Evolutionary conservation across 352 stramenopile genomes (phyloP).

Genomic region (Pythium brassicae): DNA sequence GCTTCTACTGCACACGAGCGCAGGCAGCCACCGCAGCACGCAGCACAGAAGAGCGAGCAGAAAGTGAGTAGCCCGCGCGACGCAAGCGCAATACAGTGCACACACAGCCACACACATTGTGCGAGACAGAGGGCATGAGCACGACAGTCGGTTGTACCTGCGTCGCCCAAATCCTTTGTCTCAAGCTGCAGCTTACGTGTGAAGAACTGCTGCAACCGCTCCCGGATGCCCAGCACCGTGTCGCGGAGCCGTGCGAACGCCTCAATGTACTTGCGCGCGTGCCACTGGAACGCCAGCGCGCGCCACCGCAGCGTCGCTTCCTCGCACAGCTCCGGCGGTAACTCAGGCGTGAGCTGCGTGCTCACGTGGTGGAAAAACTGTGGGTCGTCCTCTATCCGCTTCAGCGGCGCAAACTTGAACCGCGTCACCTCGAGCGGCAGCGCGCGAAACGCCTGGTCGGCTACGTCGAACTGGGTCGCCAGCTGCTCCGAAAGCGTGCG

Average conservation of each 20-base stretch:
- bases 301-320: slow-evolving; percentile 32
- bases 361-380: slow-evolving; percentile 13
- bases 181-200: slow-evolving; percentile 22
- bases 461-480: slow-evolving; percentile 36
- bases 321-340: slow-evolving; percentile 14
- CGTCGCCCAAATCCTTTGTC: slow-evolving; percentile 51
- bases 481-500: slow-evolving; percentile 44
- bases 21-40: neutral
- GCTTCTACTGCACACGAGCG: slow-evolving; percentile 62
- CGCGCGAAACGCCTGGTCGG: slow-evolving; percentile 50
- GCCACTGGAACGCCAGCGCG: slow-evolving; percentile 70
- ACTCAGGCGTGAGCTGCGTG: slow-evolving; percentile 1
- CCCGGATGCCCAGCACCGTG: slow-evolving; percentile 44
- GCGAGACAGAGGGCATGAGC: slow-evolving; percentile 11
- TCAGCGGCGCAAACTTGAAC: slow-evolving; percentile 51
- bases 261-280: slow-evolving; percentile 60
- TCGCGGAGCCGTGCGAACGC: slow-evolving; percentile 48
- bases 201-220: slow-evolving; percentile 33
- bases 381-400: slow-evolving; percentile 61
- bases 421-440: slow-evolving; percentile 58
- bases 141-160: slow-evolving; percentile 25
- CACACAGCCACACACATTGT: slow-evolving; percentile 9
- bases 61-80: slow-evolving; percentile 6
- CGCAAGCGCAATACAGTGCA: slow-evolving; percentile 13
- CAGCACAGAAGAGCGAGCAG: neutral